Percentiles rank a stretch among this genome's conserved stretches.
phyloP scores from a whole-genome alignment of 164 flowering plant genomes.

The Akebia trifoliata region DNA sequence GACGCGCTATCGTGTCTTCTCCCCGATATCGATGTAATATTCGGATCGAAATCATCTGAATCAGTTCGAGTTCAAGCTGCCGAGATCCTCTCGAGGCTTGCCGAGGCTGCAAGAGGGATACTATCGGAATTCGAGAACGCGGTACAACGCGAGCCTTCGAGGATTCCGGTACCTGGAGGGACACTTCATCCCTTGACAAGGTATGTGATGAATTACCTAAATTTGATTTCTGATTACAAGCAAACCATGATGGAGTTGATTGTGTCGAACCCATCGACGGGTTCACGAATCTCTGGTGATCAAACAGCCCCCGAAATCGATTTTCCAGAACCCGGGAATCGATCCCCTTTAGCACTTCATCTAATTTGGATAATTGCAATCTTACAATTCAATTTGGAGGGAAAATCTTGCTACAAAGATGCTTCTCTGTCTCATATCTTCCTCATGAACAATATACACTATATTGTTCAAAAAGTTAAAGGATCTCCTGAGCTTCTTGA shows the following conservation, averaged over 20 bases:
- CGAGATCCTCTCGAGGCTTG: slow-evolving; percentile 67
- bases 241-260: too few relatives aligned
- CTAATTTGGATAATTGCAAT: too few relatives aligned
- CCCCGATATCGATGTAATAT: slow-evolving; percentile 60
- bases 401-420: slow-evolving; percentile 69
- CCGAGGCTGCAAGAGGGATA: too few relatives aligned
- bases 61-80: slow-evolving; percentile 53
- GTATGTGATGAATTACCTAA: slow-evolving; percentile 85
- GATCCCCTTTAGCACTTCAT: slow-evolving; percentile 57
- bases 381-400: slow-evolving; percentile 68
- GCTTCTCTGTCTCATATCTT: too few relatives aligned
- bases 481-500: slow-evolving; percentile 63
- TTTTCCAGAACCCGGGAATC: slow-evolving; percentile 43
- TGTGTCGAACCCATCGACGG: slow-evolving; percentile 57
- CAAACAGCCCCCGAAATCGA: slow-evolving; percentile 50
- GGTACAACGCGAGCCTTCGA: slow-evolving; percentile 60
- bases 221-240: slow-evolving; percentile 67
- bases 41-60: slow-evolving; percentile 49
- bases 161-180: slow-evolving; percentile 68
- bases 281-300: slow-evolving; percentile 49
- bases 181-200: too few relatives aligned
- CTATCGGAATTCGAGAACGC: slow-evolving; percentile 78
- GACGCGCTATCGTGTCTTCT: slow-evolving; percentile 54
- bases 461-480: too few relatives aligned
- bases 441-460: too few relatives aligned